Evolutionary conservation across 2,329 filamentous ascomycete genomes (phyloP), one percentile per base, ranked within the genome.

Genomic region (Paraconiothyrium brasiliense): DNA sequence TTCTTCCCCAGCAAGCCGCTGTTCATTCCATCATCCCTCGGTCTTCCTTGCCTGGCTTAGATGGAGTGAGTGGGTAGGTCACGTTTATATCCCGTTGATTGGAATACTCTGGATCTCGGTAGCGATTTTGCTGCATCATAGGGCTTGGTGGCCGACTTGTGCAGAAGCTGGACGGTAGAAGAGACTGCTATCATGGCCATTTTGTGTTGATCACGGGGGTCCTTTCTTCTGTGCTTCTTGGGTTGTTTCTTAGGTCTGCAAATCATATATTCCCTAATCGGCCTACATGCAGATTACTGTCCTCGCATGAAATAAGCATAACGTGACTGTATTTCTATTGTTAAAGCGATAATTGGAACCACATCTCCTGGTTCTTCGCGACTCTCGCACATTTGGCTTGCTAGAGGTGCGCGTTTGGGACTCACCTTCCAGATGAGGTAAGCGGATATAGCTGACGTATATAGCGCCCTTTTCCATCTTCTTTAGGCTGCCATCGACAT

Each of bases 41-140:
- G 60, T 71, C 65, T 68, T 70, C 65, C 67, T 64, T 70, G 71
- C 71, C 75, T 75, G 72, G 67, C 61, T 67, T 74, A 73, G 70
- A 73, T 68, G 54, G 66, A 54, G 65, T 66, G 67, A 54, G 65
- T 66, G 68, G 68, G 65, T 64, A 67, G 54, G 67, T 59, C 63
- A 56, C 51, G 62, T 66, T 54, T 57, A 51, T 59, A 50, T 56
- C 54, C 54, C 54, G 54, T 64, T 58, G 60, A 67, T 73, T 74
- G 73, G 72, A 74, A 72, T 71, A 69, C 62, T 63, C 65, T 65
- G 63, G 67, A 67, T 70, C 59, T 64, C 58, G 64, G 57, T 67
- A 62, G 60, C 64, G 62, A 63, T 57, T 57, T 60, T 62, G 67
- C 58, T 69, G 68, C 64, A 70, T 69, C 61, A 49, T 61, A 44